A percentile compares a stretch with the other conserved stretches of the same genome.
These are phyloP conservation scores for Phlyctochytrium arcticum DNA, from an alignment of 192 early-diverging fungal species.

Conservation along the genomic window DNA sequence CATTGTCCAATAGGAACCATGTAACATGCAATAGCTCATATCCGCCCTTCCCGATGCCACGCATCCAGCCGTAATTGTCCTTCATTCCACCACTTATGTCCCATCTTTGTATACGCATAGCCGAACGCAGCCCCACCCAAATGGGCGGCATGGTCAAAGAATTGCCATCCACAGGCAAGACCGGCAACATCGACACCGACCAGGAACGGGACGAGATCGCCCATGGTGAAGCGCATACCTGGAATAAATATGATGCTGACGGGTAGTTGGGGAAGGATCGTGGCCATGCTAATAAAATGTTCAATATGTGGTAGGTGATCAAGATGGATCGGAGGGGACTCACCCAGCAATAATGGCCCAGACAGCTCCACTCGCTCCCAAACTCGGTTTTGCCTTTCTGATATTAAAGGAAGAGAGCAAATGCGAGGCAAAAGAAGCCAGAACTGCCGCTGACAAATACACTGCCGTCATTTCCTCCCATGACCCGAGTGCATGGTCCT, in stretches of 20 bases:
- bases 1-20: neutral
- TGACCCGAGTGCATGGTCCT: neutral
- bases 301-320: neutral
- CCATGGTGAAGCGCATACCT: slow-evolving; percentile 45
- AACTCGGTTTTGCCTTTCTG: slow-evolving; percentile 51
- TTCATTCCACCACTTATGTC: slow-evolving; percentile 16
- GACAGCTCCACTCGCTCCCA: slow-evolving; percentile 83
- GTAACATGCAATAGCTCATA: neutral
- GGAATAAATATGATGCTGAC: slow-evolving; percentile 37
- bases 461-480: slow-evolving; percentile 54
- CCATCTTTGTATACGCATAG: slow-evolving; percentile 22
- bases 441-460: slow-evolving; percentile 68
- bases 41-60: slow-evolving; percentile 3
- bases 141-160: slow-evolving; percentile 67
- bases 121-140: slow-evolving; percentile 31
- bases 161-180: slow-evolving; percentile 64
- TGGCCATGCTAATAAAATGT: neutral
- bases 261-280: slow-evolving; percentile 13
- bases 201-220: slow-evolving; percentile 65
- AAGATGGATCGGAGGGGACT: neutral
- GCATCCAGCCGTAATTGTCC: slow-evolving; percentile 20
- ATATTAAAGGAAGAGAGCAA: slow-evolving; percentile 34
- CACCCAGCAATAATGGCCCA: slow-evolving; percentile 64
- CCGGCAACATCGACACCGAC: slow-evolving; percentile 71
- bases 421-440: slow-evolving; percentile 67